phyloP scores from a whole-genome alignment of 345 rosid species.

The Chamaenerion angustifolium region DNA sequence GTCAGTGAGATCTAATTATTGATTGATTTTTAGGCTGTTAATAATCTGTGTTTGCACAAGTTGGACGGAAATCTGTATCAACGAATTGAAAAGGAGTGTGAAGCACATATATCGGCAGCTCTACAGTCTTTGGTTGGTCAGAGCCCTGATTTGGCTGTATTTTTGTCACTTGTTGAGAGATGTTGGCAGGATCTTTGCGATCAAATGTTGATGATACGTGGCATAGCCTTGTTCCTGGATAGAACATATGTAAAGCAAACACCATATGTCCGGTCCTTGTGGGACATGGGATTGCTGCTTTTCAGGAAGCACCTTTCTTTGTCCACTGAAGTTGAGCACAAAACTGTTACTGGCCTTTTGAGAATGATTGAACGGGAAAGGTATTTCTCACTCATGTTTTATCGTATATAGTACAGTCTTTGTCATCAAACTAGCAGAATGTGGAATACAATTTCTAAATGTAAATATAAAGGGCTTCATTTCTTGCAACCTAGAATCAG shows the following conservation, averaged over 20 bases:
- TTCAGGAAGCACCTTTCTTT: conserved; percentile 79
- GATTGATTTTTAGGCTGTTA: conserved; percentile 57
- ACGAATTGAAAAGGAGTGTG: conserved; percentile 82
- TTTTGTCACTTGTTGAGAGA: conserved; percentile 77
- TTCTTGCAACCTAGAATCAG: too few species aligned
- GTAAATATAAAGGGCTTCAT: too few species aligned
- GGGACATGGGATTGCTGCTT: conserved; percentile 99
- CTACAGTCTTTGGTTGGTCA: conserved; percentile 78
- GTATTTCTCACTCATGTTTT: conserved; percentile 18
- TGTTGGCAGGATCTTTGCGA: conserved; percentile 96
- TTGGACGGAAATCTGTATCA: conserved; percentile 83
- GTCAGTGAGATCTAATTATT: conserved; percentile 5
- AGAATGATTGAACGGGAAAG: conserved; percentile 93
- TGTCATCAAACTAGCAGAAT: background rate
- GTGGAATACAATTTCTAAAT: background rate
- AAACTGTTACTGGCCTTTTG: conserved; percentile 86
- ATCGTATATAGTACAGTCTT: background rate
- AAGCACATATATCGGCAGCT: conserved; percentile 62
- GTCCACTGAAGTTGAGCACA: conserved; percentile 80
- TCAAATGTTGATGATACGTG: conserved; percentile 92
- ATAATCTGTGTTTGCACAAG: conserved; percentile 78
- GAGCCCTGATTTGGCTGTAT: conserved; percentile 85
- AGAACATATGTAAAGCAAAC: conserved; percentile 87
- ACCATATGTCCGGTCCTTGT: conserved; percentile 65
- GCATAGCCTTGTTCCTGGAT: conserved; percentile 88